A percentile compares a stretch with the other conserved stretches of the same genome.
Conservation (phyloP, 2,329 filamentous ascomycete species). For the Blastomyces parvus region DNA sequence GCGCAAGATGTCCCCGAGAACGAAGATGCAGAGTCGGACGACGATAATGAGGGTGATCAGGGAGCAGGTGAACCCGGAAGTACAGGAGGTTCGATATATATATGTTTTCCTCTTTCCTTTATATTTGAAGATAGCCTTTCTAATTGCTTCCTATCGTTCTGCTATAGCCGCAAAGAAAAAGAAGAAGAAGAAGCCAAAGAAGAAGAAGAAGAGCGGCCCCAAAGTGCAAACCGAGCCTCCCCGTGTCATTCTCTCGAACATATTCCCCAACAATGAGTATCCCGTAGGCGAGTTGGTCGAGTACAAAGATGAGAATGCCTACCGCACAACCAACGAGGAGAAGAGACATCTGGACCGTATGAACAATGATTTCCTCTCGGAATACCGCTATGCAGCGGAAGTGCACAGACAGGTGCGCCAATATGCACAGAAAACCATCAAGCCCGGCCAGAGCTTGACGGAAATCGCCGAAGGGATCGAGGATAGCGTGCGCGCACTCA, state of each 20-base stretch:
- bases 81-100: slow-evolving; percentile 26
- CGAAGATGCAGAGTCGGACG: slow-evolving; percentile 46
- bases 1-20: slow-evolving; percentile 29
- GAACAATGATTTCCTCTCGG: slow-evolving; percentile 66
- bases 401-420: slow-evolving; percentile 80
- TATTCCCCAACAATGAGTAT: slow-evolving; percentile 64
- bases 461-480: slow-evolving; percentile 85
- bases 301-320: slow-evolving; percentile 66
- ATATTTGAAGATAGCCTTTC: slow-evolving; percentile 4
- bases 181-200: slow-evolving; percentile 72
- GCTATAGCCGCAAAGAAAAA: slow-evolving; percentile 54
- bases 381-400: slow-evolving; percentile 78
- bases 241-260: slow-evolving; percentile 59
- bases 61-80: slow-evolving; percentile 30
- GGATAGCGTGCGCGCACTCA: slow-evolving; percentile 65
- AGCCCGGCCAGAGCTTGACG: slow-evolving; percentile 69
- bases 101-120: not conserved
- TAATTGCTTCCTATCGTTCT: not conserved
- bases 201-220: slow-evolving; percentile 53
- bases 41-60: slow-evolving; percentile 43
- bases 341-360: slow-evolving; percentile 73
- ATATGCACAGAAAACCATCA: slow-evolving; percentile 70
- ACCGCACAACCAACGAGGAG: slow-evolving; percentile 73
- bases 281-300: slow-evolving; percentile 70
- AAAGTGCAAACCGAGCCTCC: slow-evolving; percentile 70